Conservation (phyloP, 176 grass and related monocot species). For the Cenchrus fungigraminus region DNA sequence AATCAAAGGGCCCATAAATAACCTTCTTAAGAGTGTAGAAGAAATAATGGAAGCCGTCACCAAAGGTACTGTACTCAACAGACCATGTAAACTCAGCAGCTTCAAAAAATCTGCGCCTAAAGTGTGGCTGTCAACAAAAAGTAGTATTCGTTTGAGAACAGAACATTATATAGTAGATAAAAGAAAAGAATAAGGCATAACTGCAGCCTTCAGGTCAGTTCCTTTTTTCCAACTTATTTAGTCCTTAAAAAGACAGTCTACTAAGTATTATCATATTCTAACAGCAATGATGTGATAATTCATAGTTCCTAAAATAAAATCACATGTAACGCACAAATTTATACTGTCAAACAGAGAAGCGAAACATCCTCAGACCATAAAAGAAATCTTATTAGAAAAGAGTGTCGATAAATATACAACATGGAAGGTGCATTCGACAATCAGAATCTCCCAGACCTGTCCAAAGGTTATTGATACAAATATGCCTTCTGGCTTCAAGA, state of each 20-base stretch:
- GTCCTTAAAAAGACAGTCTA: not conserved
- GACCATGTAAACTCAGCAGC: conserved; percentile 79
- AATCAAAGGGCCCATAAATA: not conserved
- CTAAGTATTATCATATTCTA: not conserved
- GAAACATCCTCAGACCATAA: not conserved
- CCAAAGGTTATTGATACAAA: conserved; percentile 92
- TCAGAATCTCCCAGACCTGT: conserved; percentile 59
- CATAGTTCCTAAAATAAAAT: not conserved
- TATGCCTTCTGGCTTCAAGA: conserved; percentile 73
- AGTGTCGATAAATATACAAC: not conserved
- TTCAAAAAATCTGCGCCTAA: conserved; percentile 75
- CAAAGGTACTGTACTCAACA: conserved; percentile 79
- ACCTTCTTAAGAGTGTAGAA: conserved; percentile 88
- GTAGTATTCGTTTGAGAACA: conserved; percentile 11
- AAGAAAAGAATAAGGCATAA: not conserved
- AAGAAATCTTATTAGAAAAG: not conserved
- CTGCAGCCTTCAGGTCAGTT: not conserved
- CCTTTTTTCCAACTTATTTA: not conserved
- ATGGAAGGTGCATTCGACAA: conserved; percentile 5
- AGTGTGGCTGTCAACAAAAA: conserved; percentile 70
- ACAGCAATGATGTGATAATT: not conserved
- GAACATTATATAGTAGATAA: not conserved
- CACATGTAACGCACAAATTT: not conserved
- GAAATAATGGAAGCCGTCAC: conserved; percentile 89
- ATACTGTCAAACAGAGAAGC: not conserved